Conservation (phyloP, 1,284 basidiomycete genomes). For the Ceratobasidium theobromae region DNA sequence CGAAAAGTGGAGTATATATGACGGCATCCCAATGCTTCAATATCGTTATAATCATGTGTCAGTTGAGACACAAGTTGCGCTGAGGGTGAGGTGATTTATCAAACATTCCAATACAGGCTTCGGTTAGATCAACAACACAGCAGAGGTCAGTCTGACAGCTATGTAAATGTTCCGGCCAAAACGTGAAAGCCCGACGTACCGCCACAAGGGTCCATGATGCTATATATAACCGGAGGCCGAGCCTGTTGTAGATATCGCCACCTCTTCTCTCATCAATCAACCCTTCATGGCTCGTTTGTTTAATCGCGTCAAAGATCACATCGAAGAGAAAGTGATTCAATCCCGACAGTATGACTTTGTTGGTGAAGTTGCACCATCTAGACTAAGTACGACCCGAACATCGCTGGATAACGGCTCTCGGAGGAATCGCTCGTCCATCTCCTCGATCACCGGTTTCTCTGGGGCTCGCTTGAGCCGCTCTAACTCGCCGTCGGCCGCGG, state of each 20-base stretch:
- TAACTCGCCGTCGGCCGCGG: slow-evolving; percentile 28
- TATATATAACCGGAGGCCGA: background rate
- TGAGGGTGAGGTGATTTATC: no score
- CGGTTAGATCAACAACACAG: no score
- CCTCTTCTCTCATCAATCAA: background rate
- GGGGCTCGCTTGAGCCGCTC: background rate
- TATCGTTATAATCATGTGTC: no score
- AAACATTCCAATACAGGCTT: no score
- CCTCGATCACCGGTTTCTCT: slow-evolving; percentile 19
- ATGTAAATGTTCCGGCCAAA: no score
- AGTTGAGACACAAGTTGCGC: no score
- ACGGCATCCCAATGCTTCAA: no score
- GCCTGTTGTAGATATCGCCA: no score
- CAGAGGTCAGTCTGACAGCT: no score
- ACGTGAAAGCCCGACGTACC: slow-evolving; percentile 2
- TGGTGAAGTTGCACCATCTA: slow-evolving; percentile 16
- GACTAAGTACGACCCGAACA: slow-evolving; percentile 6
- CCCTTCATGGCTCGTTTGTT: slow-evolving; percentile 6
- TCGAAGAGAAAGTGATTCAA: background rate
- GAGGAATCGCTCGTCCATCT: slow-evolving; percentile 32
- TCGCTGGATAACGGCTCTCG: background rate
- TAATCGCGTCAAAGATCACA: slow-evolving; percentile 4
- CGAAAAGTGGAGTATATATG: no score
- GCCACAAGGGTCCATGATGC: slow-evolving; percentile 1
- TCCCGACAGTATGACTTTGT: slow-evolving; percentile 11